These are phyloP conservation scores for Mortierella sp. DNA, from an alignment of 371 early-diverging fungal species.

Conservation along the genomic window DNA sequence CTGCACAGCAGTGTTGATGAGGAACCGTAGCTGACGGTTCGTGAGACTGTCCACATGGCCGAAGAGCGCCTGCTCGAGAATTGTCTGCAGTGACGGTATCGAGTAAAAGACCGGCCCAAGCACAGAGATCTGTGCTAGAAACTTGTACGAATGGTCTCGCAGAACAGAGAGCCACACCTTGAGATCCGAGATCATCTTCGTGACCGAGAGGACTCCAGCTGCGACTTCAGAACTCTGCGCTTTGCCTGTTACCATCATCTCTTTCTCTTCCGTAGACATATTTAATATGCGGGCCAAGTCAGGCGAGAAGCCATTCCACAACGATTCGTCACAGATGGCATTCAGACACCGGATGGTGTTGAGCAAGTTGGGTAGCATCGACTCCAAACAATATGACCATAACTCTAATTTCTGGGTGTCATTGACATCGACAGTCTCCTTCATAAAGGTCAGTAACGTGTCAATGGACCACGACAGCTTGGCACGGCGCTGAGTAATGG, in stretches of 20 bases:
- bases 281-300: slow-evolving; percentile 21
- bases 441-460: slow-evolving; percentile 27
- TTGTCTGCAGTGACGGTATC: slow-evolving; percentile 37
- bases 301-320: slow-evolving; percentile 18
- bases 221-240: neutral
- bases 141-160: slow-evolving; percentile 46
- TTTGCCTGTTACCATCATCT: slow-evolving; percentile 38
- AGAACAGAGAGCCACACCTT: slow-evolving; percentile 37
- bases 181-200: slow-evolving; percentile 13
- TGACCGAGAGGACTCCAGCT: neutral
- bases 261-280: slow-evolving; percentile 40
- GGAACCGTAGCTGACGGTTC: slow-evolving; percentile 58
- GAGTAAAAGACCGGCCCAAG: slow-evolving; percentile 56
- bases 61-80: slow-evolving; percentile 52
- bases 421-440: slow-evolving; percentile 32
- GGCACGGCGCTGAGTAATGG: slow-evolving; percentile 24
- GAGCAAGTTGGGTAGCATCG: slow-evolving; percentile 32
- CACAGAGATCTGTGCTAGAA: slow-evolving; percentile 48
- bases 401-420: slow-evolving; percentile 17
- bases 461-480: slow-evolving; percentile 30
- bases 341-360: slow-evolving; percentile 38
- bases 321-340: slow-evolving; percentile 14
- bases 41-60: slow-evolving; percentile 44
- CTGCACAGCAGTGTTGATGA: slow-evolving; percentile 54
- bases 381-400: slow-evolving; percentile 25